phyloP scores from a whole-genome alignment of 139 green algal genomes.

The Protoeuglena noctilucae region DNA sequence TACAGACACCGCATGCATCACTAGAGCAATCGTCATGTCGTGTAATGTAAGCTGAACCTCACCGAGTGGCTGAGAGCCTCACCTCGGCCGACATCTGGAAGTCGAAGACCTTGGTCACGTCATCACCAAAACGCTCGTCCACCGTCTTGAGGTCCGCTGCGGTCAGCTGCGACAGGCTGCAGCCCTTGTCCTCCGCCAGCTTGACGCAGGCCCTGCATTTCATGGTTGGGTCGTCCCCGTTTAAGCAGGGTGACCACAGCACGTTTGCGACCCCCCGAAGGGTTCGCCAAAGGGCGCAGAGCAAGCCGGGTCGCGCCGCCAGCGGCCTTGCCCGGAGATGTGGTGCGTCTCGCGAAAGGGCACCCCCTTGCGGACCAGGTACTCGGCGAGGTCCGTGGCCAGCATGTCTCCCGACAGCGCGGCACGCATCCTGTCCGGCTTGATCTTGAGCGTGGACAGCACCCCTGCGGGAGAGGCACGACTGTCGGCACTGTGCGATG shows the following conservation, averaged over 20 bases:
- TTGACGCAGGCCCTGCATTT: slow-evolving; percentile 79
- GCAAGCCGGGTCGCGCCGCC: too few relatives aligned
- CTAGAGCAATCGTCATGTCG: too few relatives aligned
- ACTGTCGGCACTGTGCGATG: too few relatives aligned
- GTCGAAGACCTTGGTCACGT: slow-evolving; percentile 51
- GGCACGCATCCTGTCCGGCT: slow-evolving; percentile 64
- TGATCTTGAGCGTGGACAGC: slow-evolving; percentile 72
- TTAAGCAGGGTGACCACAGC: too few relatives aligned
- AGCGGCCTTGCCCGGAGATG: too few relatives aligned
- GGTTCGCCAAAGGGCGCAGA: too few relatives aligned
- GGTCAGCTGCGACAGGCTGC: slow-evolving; percentile 52
- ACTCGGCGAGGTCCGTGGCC: slow-evolving; percentile 96
- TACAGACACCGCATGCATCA: too few relatives aligned
- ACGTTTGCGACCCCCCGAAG: too few relatives aligned
- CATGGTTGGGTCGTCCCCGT: too few relatives aligned
- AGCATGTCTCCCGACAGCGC: slow-evolving; percentile 87
- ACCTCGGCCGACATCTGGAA: slow-evolving; percentile 38
- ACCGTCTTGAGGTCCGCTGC: slow-evolving; percentile 62
- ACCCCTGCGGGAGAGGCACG: too few relatives aligned
- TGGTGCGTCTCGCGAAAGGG: slow-evolving; percentile 92
- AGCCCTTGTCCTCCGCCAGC: slow-evolving; percentile 67
- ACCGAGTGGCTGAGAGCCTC: too few relatives aligned
- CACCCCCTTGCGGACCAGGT: slow-evolving; percentile 94
- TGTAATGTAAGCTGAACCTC: too few relatives aligned
- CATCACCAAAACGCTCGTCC: slow-evolving; percentile 70